Percentiles rank a stretch among this genome's conserved stretches.
These are phyloP conservation scores for Beta vulgaris DNA, from an alignment of 148 eudicot species.

Conservation along the genomic window DNA sequence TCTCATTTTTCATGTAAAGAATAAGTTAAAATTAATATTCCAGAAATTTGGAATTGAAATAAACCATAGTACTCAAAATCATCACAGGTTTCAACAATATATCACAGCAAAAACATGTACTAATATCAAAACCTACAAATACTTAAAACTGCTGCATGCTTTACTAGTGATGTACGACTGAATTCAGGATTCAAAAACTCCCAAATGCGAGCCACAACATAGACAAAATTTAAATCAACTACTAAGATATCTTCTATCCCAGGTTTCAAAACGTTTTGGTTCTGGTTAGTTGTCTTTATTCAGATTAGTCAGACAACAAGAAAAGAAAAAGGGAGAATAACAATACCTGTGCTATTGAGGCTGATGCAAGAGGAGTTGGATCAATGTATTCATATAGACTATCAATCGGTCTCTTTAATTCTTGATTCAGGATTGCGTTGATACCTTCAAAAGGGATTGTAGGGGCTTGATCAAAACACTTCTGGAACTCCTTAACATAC, in stretches of 20 bases:
- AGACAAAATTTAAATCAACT: conserved; percentile 93
- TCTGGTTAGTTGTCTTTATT: conserved; percentile 16
- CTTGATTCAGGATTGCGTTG: conserved; percentile 68
- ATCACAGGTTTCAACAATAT: not conserved
- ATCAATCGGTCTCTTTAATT: conserved; percentile 77
- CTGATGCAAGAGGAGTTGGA: conserved; percentile 95
- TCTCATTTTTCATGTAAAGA: not conserved
- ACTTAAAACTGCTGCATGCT: not conserved
- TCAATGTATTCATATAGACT: conserved; percentile 85
- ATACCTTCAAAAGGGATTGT: conserved; percentile 77
- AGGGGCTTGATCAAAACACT: conserved; percentile 94
- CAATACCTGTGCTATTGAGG: conserved; percentile 94
- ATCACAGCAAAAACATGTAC: not conserved
- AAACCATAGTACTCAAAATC: not conserved
- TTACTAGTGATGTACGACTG: conserved; percentile 90
- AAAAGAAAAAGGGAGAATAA: conserved; percentile 12
- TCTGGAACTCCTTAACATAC: conserved; percentile 91
- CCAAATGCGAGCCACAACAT: conserved; percentile 82
- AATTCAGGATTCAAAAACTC: conserved; percentile 92
- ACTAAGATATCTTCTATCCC: conserved; percentile 91
- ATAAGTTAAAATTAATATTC: not conserved
- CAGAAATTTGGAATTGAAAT: not conserved
- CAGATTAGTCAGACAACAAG: conserved; percentile 12
- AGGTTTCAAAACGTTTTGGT: conserved; percentile 81
- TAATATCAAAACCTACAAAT: not conserved